Conservation (phyloP, 257 asterid genomes). For the Solanum arcanum region DNA sequence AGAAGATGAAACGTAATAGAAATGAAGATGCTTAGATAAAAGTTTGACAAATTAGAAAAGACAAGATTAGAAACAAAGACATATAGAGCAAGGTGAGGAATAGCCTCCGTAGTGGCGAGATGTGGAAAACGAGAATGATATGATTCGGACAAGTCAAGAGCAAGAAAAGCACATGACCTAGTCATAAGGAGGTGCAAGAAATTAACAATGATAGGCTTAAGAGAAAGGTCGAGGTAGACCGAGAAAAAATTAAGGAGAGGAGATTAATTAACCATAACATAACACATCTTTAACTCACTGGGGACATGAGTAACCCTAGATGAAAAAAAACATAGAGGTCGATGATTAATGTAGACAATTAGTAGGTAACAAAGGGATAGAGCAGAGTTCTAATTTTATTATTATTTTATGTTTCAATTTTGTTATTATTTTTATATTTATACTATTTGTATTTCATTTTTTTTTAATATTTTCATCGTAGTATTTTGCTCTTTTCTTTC, state of each 20-base stretch:
- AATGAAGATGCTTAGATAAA: not conserved
- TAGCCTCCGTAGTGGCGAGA: not conserved
- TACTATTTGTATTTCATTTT: not conserved
- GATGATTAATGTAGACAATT: too few species aligned
- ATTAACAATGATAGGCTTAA: not conserved
- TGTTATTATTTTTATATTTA: not conserved
- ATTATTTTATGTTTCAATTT: not conserved
- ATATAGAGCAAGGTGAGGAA: not conserved
- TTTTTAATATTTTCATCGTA: not conserved
- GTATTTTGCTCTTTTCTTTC: not conserved
- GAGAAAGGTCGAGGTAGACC: not conserved
- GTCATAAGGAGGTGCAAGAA: not conserved
- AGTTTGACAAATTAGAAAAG: not conserved
- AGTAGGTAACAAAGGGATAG: not conserved
- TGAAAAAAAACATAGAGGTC: not conserved
- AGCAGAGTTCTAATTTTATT: not conserved
- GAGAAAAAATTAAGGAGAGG: fast-evolving
- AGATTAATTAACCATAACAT: too few species aligned
- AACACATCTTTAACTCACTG: not conserved
- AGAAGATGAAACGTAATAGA: not conserved
- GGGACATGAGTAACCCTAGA: not conserved
- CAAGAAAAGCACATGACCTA: not conserved
- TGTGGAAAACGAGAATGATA: not conserved
- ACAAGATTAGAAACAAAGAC: not conserved
- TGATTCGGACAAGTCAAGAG: not conserved